Evolutionary conservation across 2,329 filamentous ascomycete genomes (phyloP), one percentile per base, ranked within the genome.

Genomic region (Colletotrichum eremochloae): DNA sequence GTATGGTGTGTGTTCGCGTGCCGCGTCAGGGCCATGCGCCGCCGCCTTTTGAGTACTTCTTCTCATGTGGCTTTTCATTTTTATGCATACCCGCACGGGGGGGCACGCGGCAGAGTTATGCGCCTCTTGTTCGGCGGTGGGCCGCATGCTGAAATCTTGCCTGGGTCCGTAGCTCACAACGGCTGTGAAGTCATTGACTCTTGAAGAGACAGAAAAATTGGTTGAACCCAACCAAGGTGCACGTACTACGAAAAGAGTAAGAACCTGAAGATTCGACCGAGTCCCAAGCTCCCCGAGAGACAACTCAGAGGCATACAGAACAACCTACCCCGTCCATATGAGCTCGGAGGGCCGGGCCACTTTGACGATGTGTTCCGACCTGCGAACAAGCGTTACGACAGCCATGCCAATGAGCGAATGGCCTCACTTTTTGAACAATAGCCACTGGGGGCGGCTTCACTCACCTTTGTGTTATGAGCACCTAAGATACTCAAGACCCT

Each of bases 1-100:
- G 29, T 62, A 20, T 62, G 15, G 58, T 48, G 20, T 62, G 44
- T 62, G 42, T 48, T 48, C 58, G 63, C 63, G 63, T 65, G 63
- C 52, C 52, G 38, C 40, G 50, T 31, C 50, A 53, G 29, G 50
- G 50, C 50, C 50, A 53, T 53, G 48, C 12, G 29, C 36, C 48
- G 36, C 58, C 40, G 36, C 42, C 58, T 62, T 8, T 12, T 6
- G 38, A 20, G 2, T 38, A 42, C 14, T 15, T n/a, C 11, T 15
- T 57, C 20, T 24, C 38, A 24, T 57, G 6, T n/a, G 18, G 44
- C 44, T 42, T 20, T 20, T 33, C 42, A 5, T 38, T 40, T 63
- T 63, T 52, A 63, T 63, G 60, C 46, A 63, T 9, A 24, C 31
- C n/a, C 1, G 9, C 18, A 8, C 12, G 8, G 18, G 50, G 31